Percentiles rank a stretch among this genome's conserved stretches.
phyloP scores from a whole-genome alignment of 2,329 filamentous ascomycete genomes.

The Aspergillus aculeatus region DNA sequence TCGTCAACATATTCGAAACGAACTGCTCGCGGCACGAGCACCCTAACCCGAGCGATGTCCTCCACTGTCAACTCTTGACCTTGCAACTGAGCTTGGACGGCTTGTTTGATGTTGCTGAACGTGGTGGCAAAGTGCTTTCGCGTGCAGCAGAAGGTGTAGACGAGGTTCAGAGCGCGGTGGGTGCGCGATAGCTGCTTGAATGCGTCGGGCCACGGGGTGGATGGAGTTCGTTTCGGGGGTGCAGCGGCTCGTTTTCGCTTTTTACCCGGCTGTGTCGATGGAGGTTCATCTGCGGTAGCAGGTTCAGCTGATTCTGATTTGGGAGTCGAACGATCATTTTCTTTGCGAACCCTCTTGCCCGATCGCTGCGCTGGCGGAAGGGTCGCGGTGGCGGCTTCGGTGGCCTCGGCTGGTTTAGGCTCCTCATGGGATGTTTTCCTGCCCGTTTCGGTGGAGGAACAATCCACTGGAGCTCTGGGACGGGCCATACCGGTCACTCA shows the following conservation, averaged over 20 bases:
- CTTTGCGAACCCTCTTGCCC: not conserved
- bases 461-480: not conserved
- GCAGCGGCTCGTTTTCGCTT: constrained; percentile 1
- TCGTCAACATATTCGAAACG: constrained; percentile 87
- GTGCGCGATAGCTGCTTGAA: constrained; percentile 73
- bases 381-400: not conserved
- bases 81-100: constrained; percentile 81
- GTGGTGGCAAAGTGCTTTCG: constrained; percentile 90
- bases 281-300: not conserved
- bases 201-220: constrained; percentile 69
- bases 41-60: constrained; percentile 80
- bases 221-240: constrained; percentile 24
- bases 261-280: constrained; percentile 8
- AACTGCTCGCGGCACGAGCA: constrained; percentile 73
- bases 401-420: not conserved
- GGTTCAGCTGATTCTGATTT: not conserved
- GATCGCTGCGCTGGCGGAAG: not conserved
- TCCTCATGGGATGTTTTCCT: not conserved
- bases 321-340: not conserved
- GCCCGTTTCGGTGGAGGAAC: not conserved
- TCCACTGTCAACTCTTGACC: constrained; percentile 63
- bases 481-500: not conserved
- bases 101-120: constrained; percentile 78
- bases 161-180: constrained; percentile 82
- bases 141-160: constrained; percentile 92